phyloP scores from a whole-genome alignment of 2,329 filamentous ascomycete genomes.

The Aspergillus flavus region DNA sequence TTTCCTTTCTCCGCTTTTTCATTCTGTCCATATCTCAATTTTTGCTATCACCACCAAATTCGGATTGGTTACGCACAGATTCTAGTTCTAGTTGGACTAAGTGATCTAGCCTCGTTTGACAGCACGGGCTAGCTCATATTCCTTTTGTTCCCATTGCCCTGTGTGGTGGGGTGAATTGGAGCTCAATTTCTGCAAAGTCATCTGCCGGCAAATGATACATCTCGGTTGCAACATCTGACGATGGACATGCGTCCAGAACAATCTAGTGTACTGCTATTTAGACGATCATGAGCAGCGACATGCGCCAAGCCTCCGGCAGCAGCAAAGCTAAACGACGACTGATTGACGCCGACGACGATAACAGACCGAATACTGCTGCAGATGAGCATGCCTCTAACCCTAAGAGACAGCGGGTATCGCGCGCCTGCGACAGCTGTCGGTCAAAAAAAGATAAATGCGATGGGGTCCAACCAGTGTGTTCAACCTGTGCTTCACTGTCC shows the following conservation, averaged over 20 bases:
- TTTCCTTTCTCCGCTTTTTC: constrained; percentile 25
- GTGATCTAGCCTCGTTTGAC: neutral
- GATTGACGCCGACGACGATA: constrained; percentile 34
- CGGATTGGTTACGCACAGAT: neutral
- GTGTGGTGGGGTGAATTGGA: constrained; percentile 10
- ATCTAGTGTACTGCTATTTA: constrained; percentile 28
- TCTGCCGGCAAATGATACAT: constrained; percentile 35
- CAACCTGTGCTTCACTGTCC: constrained; percentile 65
- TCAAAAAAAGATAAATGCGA: constrained; percentile 73
- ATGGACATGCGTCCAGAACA: constrained; percentile 33
- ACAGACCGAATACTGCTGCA: constrained; percentile 26
- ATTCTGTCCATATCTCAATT: constrained; percentile 8
- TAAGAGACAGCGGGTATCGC: constrained; percentile 67
- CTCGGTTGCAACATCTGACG: constrained; percentile 24
- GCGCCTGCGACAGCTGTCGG: constrained; percentile 71
- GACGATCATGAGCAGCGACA: constrained; percentile 36
- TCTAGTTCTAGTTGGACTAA: neutral
- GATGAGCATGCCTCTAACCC: constrained; percentile 36
- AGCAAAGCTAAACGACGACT: constrained; percentile 35
- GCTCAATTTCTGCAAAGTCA: constrained; percentile 16
- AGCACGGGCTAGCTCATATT: neutral
- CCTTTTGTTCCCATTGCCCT: neutral
- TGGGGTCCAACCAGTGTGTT: constrained; percentile 67
- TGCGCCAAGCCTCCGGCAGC: constrained; percentile 33
- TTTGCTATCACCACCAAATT: constrained; percentile 4